These are phyloP conservation scores for Clitopilus hobsonii DNA, from an alignment of 768 basidiomycete genomes.

Conservation along the genomic window DNA sequence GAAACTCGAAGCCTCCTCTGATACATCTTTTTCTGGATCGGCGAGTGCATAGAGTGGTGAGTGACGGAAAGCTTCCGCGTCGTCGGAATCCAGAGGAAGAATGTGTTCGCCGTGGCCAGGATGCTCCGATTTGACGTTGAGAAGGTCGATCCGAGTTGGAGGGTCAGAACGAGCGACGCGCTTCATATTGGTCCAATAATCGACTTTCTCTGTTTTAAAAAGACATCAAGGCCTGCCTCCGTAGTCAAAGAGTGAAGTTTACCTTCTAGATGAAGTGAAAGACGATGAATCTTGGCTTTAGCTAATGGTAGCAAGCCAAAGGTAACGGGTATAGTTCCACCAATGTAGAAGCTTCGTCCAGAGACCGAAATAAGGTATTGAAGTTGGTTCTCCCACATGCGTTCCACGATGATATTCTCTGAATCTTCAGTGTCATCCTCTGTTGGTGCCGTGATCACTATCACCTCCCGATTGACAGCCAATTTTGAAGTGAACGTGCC, in stretches of 20 bases:
- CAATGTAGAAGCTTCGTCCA: constrained; percentile 77
- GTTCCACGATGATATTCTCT: constrained; percentile 76
- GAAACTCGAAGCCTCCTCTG: constrained; percentile 51
- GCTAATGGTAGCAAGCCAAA: constrained; percentile 79
- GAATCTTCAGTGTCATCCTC: constrained; percentile 86
- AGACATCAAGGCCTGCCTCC: too few relatives aligned
- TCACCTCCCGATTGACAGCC: constrained; percentile 64
- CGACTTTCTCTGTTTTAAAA: constrained; percentile 83
- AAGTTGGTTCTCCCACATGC: constrained; percentile 88
- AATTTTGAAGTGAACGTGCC: constrained; percentile 76
- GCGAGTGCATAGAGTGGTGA: constrained; percentile 63
- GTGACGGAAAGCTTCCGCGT: constrained; percentile 51
- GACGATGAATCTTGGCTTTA: constrained; percentile 75
- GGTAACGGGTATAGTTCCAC: constrained; percentile 73
- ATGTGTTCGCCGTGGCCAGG: constrained; percentile 67
- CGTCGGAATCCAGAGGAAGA: constrained; percentile 74
- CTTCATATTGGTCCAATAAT: constrained; percentile 70
- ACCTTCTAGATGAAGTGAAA: constrained; percentile 82
- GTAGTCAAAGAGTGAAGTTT: neutral
- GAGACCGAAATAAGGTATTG: constrained; percentile 75
- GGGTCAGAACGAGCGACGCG: constrained; percentile 69
- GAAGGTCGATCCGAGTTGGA: constrained; percentile 51
- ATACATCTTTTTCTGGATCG: constrained; percentile 43
- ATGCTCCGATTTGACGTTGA: constrained; percentile 50
- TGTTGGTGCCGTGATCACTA: constrained; percentile 67